Conservation (phyloP, 2,329 filamentous ascomycete genomes). For the Diaporthe citri region DNA sequence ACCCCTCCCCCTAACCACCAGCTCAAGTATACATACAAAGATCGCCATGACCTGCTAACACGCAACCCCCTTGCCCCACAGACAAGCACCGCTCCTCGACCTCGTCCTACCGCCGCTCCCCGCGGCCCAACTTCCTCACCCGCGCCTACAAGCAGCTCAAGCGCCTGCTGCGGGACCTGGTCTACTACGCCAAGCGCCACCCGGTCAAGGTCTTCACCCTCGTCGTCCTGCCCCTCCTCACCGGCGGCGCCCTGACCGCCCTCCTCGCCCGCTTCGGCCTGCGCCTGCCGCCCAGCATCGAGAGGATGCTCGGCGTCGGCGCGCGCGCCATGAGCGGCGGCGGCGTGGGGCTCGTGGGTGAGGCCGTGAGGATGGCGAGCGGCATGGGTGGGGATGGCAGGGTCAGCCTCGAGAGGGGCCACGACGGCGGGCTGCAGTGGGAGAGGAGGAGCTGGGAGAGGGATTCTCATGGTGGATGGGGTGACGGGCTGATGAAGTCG, state of each 20-base stretch:
- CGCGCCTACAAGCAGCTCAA: constrained; percentile 81
- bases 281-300: constrained; percentile 74
- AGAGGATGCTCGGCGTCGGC: constrained; percentile 69
- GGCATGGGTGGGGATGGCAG: constrained; percentile 46
- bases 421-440: constrained; percentile 52
- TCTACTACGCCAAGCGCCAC: constrained; percentile 84
- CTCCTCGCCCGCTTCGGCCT: constrained; percentile 85
- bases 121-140: constrained; percentile 82
- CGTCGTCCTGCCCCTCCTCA: constrained; percentile 88
- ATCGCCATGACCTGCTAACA: background rate
- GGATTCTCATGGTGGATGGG: constrained; percentile 47
- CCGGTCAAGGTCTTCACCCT: constrained; percentile 90
- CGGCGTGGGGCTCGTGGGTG: constrained; percentile 61
- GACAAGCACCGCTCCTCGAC: constrained; percentile 45
- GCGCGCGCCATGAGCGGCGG: constrained; percentile 61
- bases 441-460: constrained; percentile 53
- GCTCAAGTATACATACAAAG: constrained; percentile 43
- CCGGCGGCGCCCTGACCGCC: constrained; percentile 83
- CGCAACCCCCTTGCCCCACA: constrained; percentile 59
- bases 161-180: constrained; percentile 82
- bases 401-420: constrained; percentile 51
- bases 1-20: background rate
- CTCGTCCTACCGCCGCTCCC: constrained; percentile 83
- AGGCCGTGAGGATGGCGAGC: constrained; percentile 67
- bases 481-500: constrained; percentile 43